Conservation (phyloP, 495 filamentous ascomycete species). For the Astrocystis sublimbata region DNA sequence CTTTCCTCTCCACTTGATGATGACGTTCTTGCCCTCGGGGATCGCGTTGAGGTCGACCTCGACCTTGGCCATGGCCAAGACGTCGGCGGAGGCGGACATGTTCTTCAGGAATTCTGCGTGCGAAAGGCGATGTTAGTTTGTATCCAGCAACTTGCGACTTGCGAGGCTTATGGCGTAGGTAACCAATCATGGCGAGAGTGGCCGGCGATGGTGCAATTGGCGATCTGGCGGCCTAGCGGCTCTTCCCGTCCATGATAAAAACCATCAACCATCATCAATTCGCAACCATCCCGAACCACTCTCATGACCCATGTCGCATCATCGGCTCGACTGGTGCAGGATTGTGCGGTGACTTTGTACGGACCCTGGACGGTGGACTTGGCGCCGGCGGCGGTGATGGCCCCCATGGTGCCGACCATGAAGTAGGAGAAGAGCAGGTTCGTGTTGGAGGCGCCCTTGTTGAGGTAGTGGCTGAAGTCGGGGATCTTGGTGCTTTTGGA, state of each 20-base stretch:
- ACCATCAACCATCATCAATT: too few species aligned
- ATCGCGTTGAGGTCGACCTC: constrained; percentile 91
- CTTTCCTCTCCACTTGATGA: constrained; percentile 99
- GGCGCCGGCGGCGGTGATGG: constrained; percentile 85
- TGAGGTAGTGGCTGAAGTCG: constrained; percentile 85
- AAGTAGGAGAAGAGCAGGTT: constrained; percentile 96
- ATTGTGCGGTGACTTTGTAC: constrained; percentile 33
- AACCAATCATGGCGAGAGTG: background rate
- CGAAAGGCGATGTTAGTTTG: constrained; percentile 20
- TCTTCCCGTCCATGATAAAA: too few species aligned
- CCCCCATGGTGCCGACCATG: constrained; percentile 94
- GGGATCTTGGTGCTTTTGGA: constrained; percentile 68
- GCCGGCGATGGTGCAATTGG: background rate
- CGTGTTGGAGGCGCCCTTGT: constrained; percentile 58
- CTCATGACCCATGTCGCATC: background rate
- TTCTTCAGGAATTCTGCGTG: constrained; percentile 95
- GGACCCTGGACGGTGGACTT: constrained; percentile 96
- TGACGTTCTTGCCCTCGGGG: constrained; percentile 99
- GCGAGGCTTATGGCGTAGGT: background rate
- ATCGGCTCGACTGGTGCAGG: background rate
- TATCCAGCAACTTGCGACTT: constrained; percentile 6
- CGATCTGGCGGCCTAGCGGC: background rate
- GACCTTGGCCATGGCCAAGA: constrained; percentile 98
- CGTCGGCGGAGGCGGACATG: constrained; percentile 99
- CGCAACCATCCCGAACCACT: too few species aligned